Conservation (phyloP, 306 rosid species). For the Fragaria iinumae region DNA sequence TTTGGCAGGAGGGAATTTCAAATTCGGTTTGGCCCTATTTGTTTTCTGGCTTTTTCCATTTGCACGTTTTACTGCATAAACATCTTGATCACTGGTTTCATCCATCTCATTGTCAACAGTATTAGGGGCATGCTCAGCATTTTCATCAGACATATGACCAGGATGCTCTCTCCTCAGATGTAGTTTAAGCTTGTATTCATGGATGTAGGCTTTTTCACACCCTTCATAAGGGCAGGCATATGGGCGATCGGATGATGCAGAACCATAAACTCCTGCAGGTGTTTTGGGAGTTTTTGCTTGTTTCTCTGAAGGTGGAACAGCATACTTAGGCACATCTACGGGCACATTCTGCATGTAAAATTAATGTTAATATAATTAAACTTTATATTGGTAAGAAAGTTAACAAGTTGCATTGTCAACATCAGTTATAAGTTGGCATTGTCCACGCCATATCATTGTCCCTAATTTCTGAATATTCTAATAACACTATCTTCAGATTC, state of each 20-base stretch:
- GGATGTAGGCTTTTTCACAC: conserved; percentile 89
- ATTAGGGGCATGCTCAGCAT: conserved; percentile 52
- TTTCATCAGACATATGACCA: conserved; percentile 70
- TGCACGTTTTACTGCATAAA: conserved; percentile 54
- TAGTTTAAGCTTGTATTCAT: conserved; percentile 90
- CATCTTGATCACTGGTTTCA: conserved; percentile 92
- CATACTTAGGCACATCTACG: conserved; percentile 59
- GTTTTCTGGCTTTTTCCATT: conserved; percentile 71
- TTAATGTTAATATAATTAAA: background rate
- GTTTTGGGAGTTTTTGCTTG: conserved; percentile 61
- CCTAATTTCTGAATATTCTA: background rate
- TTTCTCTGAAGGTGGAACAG: conserved; percentile 62
- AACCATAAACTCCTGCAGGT: conserved; percentile 57
- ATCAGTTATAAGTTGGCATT: background rate
- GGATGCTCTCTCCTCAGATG: conserved; percentile 95
- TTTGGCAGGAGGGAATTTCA: conserved; percentile 71
- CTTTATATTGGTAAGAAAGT: background rate
- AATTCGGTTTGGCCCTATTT: conserved; percentile 60
- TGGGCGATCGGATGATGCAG: conserved; percentile 92
- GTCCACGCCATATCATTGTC: background rate
- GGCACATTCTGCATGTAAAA: conserved; percentile 50
- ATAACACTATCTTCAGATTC: background rate
- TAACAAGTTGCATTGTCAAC: background rate
- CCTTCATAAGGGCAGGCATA: conserved; percentile 92
- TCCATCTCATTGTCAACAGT: conserved; percentile 75